A percentile compares a stretch with the other conserved stretches of the same genome.
These are phyloP conservation scores for Ophiostoma fasciatum DNA, from an alignment of 2,329 filamentous ascomycete species.

Conservation along the genomic window DNA sequence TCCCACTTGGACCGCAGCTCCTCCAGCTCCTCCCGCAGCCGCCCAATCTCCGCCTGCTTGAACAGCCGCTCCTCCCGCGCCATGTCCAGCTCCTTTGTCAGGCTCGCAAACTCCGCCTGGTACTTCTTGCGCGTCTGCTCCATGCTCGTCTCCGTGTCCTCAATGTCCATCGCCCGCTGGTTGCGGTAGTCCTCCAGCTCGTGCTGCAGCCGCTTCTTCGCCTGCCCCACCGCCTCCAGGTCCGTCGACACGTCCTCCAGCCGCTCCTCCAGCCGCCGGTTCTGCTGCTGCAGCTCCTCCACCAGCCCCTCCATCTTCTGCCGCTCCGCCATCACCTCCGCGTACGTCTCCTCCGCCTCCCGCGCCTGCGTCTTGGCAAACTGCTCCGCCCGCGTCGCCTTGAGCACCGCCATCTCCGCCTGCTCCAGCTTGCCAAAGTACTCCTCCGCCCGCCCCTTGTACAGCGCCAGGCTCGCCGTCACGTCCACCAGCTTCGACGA, in stretches of 20 bases:
- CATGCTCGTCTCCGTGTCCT: constrained; percentile 90
- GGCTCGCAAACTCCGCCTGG: constrained; percentile 74
- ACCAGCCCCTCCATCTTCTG: constrained; percentile 78
- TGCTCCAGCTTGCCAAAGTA: constrained; percentile 97
- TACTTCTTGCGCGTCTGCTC: constrained; percentile 98
- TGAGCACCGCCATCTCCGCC: constrained; percentile 87
- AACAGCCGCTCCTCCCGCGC: constrained; percentile 79
- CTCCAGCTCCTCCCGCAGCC: constrained; percentile 89
- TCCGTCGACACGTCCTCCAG: constrained; percentile 87
- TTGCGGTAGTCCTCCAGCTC: constrained; percentile 95
- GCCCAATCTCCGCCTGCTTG: constrained; percentile 74
- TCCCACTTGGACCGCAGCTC: constrained; percentile 95
- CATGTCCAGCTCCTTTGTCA: constrained; percentile 85
- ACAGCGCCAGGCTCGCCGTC: constrained; percentile 67
- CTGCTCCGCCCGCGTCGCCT: constrained; percentile 80
- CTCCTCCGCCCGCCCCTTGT: constrained; percentile 85
- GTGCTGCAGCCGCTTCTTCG: constrained; percentile 88
- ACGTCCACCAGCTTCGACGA: constrained; percentile 74
- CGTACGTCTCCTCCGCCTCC: constrained; percentile 84
- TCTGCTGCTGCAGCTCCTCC: constrained; percentile 80
- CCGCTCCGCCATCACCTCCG: constrained; percentile 78
- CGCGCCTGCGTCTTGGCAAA: constrained; percentile 82
- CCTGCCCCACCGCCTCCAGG: constrained; percentile 67
- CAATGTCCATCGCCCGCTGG: constrained; percentile 87
- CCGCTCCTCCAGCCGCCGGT: constrained; percentile 78